Conservation (phyloP, 805 yeast genomes). For the Candida oleophila region DNA sequence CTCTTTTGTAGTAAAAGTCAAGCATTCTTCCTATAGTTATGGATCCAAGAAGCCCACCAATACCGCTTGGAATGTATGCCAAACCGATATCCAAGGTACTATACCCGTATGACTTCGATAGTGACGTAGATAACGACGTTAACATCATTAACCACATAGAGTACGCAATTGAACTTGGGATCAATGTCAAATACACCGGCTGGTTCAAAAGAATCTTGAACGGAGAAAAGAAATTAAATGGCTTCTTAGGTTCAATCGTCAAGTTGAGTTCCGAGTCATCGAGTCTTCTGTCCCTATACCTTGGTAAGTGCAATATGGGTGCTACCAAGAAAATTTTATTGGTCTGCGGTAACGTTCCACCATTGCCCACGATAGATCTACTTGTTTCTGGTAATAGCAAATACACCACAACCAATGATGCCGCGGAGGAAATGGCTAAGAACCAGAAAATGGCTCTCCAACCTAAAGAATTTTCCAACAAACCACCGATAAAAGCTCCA, state of each 20-base stretch:
- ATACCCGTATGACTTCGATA: conserved; percentile 48
- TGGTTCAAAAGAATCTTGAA: conserved; percentile 38
- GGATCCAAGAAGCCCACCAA: conserved; percentile 61
- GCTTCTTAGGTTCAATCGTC: conserved; percentile 15
- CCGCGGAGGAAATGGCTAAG: conserved; percentile 58
- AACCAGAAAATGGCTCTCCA: conserved; percentile 82
- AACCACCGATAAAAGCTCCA: conserved; percentile 67
- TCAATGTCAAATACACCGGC: conserved; percentile 46
- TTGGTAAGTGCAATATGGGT: conserved; percentile 36
- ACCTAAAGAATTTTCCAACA: conserved; percentile 23
- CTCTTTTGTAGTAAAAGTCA: conserved; percentile 46
- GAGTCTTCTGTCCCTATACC: conserved; percentile 20
- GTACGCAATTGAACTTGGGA: conserved; percentile 59
- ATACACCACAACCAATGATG: conserved; percentile 28
- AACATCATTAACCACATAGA: conserved; percentile 64
- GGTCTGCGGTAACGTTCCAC: conserved; percentile 50
- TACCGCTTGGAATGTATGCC: conserved; percentile 69
- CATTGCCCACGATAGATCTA: conserved; percentile 69
- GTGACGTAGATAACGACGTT: conserved; percentile 57
- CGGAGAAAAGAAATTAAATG: conserved; percentile 26
- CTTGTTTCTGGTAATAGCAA: conserved; percentile 67
- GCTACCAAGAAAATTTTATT: conserved; percentile 44
- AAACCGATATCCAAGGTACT: conserved; percentile 57
- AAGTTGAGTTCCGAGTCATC: conserved; percentile 31
- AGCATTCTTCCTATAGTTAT: conserved; percentile 53